Evolutionary conservation across 2,329 filamentous ascomycete genomes (phyloP), one percentile per base, ranked within the genome.

Genomic region (Seiridium cupressi): DNA sequence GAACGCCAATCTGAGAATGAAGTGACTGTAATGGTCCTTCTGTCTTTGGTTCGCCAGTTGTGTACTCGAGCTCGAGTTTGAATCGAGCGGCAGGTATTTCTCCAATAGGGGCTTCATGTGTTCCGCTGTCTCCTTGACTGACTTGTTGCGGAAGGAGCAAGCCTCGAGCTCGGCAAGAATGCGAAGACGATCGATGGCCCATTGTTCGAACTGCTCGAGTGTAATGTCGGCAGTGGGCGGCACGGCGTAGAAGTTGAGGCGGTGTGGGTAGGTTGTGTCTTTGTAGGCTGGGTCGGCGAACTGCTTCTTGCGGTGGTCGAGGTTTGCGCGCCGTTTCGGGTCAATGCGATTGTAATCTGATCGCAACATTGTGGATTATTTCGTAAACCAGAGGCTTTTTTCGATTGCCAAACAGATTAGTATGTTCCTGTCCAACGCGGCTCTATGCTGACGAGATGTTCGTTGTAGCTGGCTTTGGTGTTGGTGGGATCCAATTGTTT

Each of bases 11-110:
- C 95, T 88, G 5, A 99, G 84, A 63, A 98, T 99, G 73, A 97
- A 99, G 75, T 99, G 95, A 59, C 91, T 95, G 77, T 98, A 99
- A 76, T 99, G 95, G 69, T 99, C 95, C 73, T 95, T 96, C 74
- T 94, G 91, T 35, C 94, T 85, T 77, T 99, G 92, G 40, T 85
- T 77, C 32, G 85, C 82, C 11, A 94, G 77, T 69, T 79, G 84
- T 64, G 73, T 77, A 48, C 74, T 72, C 3, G 63, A 60, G 49
- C 71, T 68, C 9, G 70, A 51, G 48, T 73, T 72, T 3, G 67
- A 64, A 51, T 70, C 62, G 42, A 72, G 67, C 26, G 68, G 64
- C 6, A 74, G 66, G 62, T 71, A 73, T 77, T 97, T 97, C 62
- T 93, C 87, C 55, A 98, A 84, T 49, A 97, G 84, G 6, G 91